A percentile compares a stretch with the other conserved stretches of the same genome.
Evolutionary conservation across 2,329 filamentous ascomycete genomes (phyloP).

Genomic region (Fusarium sp.): DNA sequence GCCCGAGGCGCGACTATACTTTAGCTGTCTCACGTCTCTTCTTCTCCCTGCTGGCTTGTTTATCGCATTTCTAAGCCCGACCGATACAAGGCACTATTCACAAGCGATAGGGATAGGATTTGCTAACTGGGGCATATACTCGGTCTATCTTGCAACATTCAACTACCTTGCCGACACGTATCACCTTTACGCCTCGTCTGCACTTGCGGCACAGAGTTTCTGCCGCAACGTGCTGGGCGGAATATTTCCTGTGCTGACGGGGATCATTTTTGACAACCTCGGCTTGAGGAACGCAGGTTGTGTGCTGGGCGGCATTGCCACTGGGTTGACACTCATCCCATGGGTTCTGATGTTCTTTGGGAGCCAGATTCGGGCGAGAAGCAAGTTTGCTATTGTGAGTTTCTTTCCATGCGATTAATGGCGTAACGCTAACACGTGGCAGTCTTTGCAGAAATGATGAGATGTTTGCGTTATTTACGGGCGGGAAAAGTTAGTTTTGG

Average conservation of each 20-base stretch:
- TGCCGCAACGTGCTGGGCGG: conserved; percentile 87
- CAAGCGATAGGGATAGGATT: conserved; percentile 71
- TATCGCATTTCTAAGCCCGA: conserved; percentile 49
- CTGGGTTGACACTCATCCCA: conserved; percentile 79
- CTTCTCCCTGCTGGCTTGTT: conserved; percentile 84
- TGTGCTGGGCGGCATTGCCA: conserved; percentile 78
- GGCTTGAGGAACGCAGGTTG: conserved; percentile 78
- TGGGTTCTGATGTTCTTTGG: conserved; percentile 88
- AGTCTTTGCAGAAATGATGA: conserved; percentile 41
- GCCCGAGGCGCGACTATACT: conserved; percentile 85
- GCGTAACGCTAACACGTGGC: conserved; percentile 1
- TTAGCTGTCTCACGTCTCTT: conserved; percentile 79
- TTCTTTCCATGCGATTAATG: background rate
- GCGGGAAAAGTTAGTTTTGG: background rate
- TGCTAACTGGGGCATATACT: conserved; percentile 87
- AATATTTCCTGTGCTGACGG: conserved; percentile 81
- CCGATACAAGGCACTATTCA: conserved; percentile 42
- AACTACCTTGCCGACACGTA: conserved; percentile 94
- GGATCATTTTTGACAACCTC: conserved; percentile 76
- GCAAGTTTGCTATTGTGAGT: conserved; percentile 76
- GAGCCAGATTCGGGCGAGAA: conserved; percentile 77
- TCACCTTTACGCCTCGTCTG: conserved; percentile 84
- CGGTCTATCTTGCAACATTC: conserved; percentile 87
- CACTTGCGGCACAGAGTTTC: conserved; percentile 86
- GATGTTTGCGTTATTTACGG: background rate